Evolutionary conservation across 495 filamentous ascomycete genomes (phyloP).

Genomic region (Chlorociboria aeruginascens): DNA sequence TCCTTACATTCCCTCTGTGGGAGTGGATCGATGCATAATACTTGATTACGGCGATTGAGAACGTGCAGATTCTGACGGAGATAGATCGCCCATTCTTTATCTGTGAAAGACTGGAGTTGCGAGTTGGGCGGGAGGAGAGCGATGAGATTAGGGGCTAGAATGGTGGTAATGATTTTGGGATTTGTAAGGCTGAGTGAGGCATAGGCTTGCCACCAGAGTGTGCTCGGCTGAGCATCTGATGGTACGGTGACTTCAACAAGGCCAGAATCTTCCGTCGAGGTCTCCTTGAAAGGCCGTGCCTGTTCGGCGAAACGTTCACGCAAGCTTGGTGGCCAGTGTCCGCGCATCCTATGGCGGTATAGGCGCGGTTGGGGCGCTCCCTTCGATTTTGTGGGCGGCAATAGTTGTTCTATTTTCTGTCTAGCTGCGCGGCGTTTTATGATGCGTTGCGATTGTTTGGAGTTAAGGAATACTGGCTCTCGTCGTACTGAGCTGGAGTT

Average conservation of each 20-base stretch:
- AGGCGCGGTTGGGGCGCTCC: constrained; percentile 1
- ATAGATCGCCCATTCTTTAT: not conserved
- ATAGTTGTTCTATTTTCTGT: constrained; percentile 3
- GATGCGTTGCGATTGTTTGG: not conserved
- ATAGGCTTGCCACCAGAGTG: constrained; percentile 7
- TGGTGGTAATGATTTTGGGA: not conserved
- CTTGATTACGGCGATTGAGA: not conserved
- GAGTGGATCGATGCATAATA: not conserved
- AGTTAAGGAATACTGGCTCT: not conserved
- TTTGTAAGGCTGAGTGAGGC: not conserved
- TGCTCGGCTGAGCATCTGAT: not conserved
- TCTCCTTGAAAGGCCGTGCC: not conserved
- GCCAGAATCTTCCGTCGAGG: not conserved
- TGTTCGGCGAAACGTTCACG: not conserved
- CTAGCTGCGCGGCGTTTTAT: not conserved
- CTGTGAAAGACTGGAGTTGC: not conserved
- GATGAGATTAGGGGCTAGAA: not conserved
- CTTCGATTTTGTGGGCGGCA: no score
- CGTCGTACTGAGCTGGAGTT: no score
- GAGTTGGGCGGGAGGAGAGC: no score
- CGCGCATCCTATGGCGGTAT: not conserved
- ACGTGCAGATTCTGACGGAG: not conserved
- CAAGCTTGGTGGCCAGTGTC: no score
- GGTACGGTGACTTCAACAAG: not conserved
- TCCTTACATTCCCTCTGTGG: not conserved